Base-by-base conservation (phyloP, 164 flowering plant species). In the Cinnamomum chago region DNA sequence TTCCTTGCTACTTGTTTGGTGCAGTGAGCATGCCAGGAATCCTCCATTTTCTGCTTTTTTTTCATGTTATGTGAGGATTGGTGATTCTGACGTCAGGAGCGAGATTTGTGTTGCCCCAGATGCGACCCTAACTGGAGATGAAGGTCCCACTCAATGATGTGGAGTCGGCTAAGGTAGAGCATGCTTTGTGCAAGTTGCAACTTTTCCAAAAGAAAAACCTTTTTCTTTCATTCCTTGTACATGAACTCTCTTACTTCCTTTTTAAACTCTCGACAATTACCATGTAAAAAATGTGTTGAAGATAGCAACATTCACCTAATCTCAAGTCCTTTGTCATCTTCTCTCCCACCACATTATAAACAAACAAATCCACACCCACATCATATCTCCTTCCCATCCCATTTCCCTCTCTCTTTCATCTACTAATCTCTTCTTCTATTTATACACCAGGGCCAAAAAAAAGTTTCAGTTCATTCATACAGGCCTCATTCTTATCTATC, bases 231-330 rank as follows among this genome's bases (percentile, higher is more conserved):
- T 35, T 7, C 47, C 10, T 7, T 10, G 47, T 6, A 35, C 47
- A 35, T 35, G 47, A 35, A 35, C 60, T 55, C 58, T 55, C 60
- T 17, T 14, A 55, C 60, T 18, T 2, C n/a, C 18, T 14, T 14
- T 5, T 13, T 18, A 15, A 14, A 13, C 28, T 17, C 23, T 58
- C 50, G 73, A 58, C 18, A 20, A 1, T 7, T 70, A 58, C 62
- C 73, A 70, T 11, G 25, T 17, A 25, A 58, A 70, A 58, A 58
- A 70, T 65, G 73, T 65, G 73, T 70, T 52, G 12, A 52, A 30
- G 33, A 13, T 70, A 2, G 7, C 27, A 27, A 6, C 10, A 17
- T 58, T 70, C 20, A 35, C 20, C 23, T 6, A 14, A 17, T 10
- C 18, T 28, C 47, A 55, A 14, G 60, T 18, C 60, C 18, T 55